These are phyloP conservation scores for Cryptosporidium tyzzeri DNA, from an alignment of 169 alveolate species.

Conservation along the genomic window DNA sequence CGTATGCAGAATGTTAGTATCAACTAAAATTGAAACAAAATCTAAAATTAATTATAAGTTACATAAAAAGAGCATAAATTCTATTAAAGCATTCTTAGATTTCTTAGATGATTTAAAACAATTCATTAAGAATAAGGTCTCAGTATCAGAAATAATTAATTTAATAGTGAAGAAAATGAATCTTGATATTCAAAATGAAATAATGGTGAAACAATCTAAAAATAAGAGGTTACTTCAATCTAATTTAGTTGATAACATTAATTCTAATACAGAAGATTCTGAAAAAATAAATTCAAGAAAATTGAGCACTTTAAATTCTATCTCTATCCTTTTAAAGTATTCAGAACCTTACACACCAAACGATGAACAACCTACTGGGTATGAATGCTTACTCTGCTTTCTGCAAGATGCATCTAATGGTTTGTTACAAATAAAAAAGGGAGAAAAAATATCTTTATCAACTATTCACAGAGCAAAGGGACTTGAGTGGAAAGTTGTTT, in stretches of 20 bases:
- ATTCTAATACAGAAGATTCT: slow-evolving; percentile 41
- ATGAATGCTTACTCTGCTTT: slow-evolving; percentile 77
- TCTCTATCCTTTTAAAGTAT: slow-evolving; percentile 63
- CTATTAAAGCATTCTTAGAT: slow-evolving; percentile 1
- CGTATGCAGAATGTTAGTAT: slow-evolving; percentile 28
- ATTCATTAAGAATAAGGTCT: not conserved
- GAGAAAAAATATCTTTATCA: slow-evolving; percentile 82
- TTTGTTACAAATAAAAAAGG: slow-evolving; percentile 75
- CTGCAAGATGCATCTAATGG: slow-evolving; percentile 78
- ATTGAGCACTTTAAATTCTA: not conserved
- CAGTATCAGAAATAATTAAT: slow-evolving; percentile 35
- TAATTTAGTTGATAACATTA: slow-evolving; percentile 8
- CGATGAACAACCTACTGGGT: slow-evolving; percentile 77
- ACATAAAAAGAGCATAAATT: not conserved
- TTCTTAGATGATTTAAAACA: slow-evolving; percentile 30
- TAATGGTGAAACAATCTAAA: slow-evolving; percentile 5
- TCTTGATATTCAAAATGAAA: slow-evolving; percentile 6
- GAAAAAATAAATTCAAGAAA: slow-evolving; percentile 15
- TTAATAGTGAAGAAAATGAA: not conserved
- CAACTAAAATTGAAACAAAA: not conserved
- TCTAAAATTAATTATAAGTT: not conserved
- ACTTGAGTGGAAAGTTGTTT: slow-evolving; percentile 86
- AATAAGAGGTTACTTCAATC: not conserved
- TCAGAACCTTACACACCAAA: slow-evolving; percentile 78
- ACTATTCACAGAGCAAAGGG: slow-evolving; percentile 88